Percentiles rank a stretch among this genome's conserved stretches.
Evolutionary conservation across 1,284 basidiomycete genomes (phyloP).

Genomic region (Cystobasidium pallidum): DNA sequence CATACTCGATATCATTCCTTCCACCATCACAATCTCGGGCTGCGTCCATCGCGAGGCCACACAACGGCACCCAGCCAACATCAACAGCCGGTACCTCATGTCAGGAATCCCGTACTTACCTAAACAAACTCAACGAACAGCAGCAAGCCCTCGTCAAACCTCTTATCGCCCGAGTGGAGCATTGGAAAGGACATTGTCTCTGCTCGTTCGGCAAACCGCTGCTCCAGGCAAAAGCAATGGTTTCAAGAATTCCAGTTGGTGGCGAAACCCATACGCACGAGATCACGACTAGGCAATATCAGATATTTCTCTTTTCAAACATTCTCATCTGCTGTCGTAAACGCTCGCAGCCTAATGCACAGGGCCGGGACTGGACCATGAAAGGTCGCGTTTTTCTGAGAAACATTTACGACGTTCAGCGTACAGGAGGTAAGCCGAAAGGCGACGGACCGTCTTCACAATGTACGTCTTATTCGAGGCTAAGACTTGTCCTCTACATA

Average conservation of each 20-base stretch:
- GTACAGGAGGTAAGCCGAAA: slow-evolving; percentile 3
- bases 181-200: slow-evolving; percentile 46
- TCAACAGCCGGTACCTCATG: neutral
- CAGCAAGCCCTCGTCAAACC: slow-evolving; percentile 12
- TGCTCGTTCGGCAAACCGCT: slow-evolving; percentile 41
- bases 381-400: slow-evolving; percentile 33
- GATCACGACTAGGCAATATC: slow-evolving; percentile 2
- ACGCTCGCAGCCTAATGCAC: neutral
- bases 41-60: neutral
- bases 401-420: slow-evolving; percentile 17
- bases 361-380: slow-evolving; percentile 15
- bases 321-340: slow-evolving; percentile 38
- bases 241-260: slow-evolving; percentile 13
- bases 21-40: neutral
- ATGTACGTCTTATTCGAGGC: neutral
- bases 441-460: neutral
- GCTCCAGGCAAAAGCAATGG: slow-evolving; percentile 3
- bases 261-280: slow-evolving; percentile 1
- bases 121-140: slow-evolving; percentile 7
- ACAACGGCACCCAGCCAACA: neutral
- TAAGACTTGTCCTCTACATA: neutral
- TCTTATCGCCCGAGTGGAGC: slow-evolving; percentile 2
- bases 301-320: slow-evolving; percentile 32
- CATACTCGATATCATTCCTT: slow-evolving; percentile 17
- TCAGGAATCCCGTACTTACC: slow-evolving; percentile 8